Evolutionary conservation across 257 asterid species (phyloP).

Genomic region (Verbascum thapsus): DNA sequence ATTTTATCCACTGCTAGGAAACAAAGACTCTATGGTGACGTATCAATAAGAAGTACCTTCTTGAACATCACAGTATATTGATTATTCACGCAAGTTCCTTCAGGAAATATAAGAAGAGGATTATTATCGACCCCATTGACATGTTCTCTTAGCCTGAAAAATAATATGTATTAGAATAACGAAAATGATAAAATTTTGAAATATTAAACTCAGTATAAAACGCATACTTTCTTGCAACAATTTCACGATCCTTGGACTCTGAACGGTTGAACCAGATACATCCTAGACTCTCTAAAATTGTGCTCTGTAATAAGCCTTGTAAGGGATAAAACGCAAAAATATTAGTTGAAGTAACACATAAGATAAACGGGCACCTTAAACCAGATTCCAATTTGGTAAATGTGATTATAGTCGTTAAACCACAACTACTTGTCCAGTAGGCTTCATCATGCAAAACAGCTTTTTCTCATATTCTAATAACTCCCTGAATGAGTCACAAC

Average conservation of each 20-base stretch:
- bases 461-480: too few relatives aligned
- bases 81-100: slow-evolving; percentile 76
- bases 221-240: slow-evolving; percentile 65
- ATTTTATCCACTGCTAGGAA: background rate
- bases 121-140: slow-evolving; percentile 65
- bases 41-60: slow-evolving; percentile 42
- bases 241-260: slow-evolving; percentile 74
- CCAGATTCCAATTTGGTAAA: background rate
- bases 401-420: too few relatives aligned
- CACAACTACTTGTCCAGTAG: too few relatives aligned
- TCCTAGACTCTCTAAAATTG: slow-evolving; percentile 68
- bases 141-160: slow-evolving; percentile 63
- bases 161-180: background rate
- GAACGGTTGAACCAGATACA: slow-evolving; percentile 79
- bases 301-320: slow-evolving; percentile 65
- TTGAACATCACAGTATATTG: slow-evolving; percentile 72
- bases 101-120: slow-evolving; percentile 76
- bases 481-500: too few relatives aligned
- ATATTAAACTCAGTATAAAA: background rate
- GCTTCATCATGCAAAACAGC: too few relatives aligned
- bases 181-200: slow-evolving; percentile 6
- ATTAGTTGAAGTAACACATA: background rate
- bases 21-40: background rate
- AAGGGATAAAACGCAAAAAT: slow-evolving; percentile 16
- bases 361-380: too few relatives aligned